phyloP scores from a whole-genome alignment of 176 grass and related monocot species.

The Carex kokanica region DNA sequence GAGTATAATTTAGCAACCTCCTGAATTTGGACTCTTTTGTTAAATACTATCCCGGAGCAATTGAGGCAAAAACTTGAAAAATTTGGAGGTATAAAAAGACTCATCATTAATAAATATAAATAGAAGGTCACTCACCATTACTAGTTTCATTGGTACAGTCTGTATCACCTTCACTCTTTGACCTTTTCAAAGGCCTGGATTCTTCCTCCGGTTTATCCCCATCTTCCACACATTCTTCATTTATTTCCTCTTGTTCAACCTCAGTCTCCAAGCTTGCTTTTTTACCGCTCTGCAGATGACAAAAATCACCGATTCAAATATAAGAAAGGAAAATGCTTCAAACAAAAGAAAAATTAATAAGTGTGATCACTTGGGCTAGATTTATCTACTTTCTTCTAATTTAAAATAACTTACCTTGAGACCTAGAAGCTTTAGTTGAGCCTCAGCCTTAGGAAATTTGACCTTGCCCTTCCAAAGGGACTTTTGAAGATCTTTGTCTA shows the following conservation, averaged over 20 bases:
- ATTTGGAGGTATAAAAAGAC: not conserved
- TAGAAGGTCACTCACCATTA: not conserved
- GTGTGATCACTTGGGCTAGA: not conserved
- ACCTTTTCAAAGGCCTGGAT: slow-evolving; percentile 66
- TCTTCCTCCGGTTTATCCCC: slow-evolving; percentile 31
- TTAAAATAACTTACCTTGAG: slow-evolving; percentile 57
- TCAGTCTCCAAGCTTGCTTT: slow-evolving; percentile 34
- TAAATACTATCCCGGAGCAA: not conserved
- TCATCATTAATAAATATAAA: slow-evolving; percentile 17
- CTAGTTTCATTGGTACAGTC: not conserved
- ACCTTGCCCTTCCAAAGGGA: slow-evolving; percentile 89
- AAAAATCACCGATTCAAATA: slow-evolving; percentile 17
- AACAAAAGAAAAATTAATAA: not conserved
- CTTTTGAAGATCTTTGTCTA: slow-evolving; percentile 83
- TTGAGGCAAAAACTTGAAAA: not conserved
- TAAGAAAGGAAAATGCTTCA: not conserved
- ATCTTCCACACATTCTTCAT: slow-evolving; percentile 2
- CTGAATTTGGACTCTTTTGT: not conserved
- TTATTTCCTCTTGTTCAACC: not conserved
- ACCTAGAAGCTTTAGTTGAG: slow-evolving; percentile 84
- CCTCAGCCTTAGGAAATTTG: slow-evolving; percentile 75
- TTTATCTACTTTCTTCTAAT: not conserved
- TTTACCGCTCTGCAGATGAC: slow-evolving; percentile 42
- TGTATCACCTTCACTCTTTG: slow-evolving; percentile 54
- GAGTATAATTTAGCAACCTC: not conserved